These are phyloP conservation scores for Atkinsonella texensis DNA, from an alignment of 2,329 filamentous ascomycete genomes.

Conservation along the genomic window DNA sequence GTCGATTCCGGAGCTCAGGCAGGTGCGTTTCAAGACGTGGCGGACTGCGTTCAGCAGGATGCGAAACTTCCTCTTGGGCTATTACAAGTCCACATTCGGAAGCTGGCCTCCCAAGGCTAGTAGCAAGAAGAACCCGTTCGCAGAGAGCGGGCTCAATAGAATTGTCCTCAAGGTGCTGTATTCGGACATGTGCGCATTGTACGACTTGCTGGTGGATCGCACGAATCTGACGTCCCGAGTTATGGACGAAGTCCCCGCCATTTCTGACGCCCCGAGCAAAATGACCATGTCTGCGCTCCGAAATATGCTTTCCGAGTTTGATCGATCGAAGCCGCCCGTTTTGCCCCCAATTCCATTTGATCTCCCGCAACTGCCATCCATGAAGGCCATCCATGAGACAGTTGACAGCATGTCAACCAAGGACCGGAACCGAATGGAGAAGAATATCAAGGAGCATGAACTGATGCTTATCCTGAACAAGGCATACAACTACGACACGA, in stretches of 20 bases:
- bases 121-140: constrained; percentile 83
- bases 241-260: constrained; percentile 50
- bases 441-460: constrained; percentile 68
- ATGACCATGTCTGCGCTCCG: constrained; percentile 60
- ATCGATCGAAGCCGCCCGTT: constrained; percentile 78
- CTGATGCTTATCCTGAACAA: constrained; percentile 64
- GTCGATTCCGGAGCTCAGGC: constrained; percentile 61
- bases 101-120: constrained; percentile 85
- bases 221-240: constrained; percentile 65
- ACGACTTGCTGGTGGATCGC: constrained; percentile 80
- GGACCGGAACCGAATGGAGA: constrained; percentile 61
- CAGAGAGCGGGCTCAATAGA: constrained; percentile 76
- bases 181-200: constrained; percentile 72
- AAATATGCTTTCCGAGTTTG: constrained; percentile 74
- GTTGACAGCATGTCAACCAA: constrained; percentile 55
- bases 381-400: constrained; percentile 52
- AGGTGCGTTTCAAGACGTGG: constrained; percentile 78
- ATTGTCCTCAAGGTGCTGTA: constrained; percentile 73
- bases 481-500: constrained; percentile 68
- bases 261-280: constrained; percentile 44
- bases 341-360: constrained; percentile 88
- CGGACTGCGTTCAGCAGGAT: constrained; percentile 61
- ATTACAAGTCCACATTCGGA: constrained; percentile 48
- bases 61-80: constrained; percentile 57
- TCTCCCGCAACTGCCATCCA: constrained; percentile 61